Base-by-base conservation (phyloP, 1,284 basidiomycete species). In the Polyporus tsugae region DNA sequence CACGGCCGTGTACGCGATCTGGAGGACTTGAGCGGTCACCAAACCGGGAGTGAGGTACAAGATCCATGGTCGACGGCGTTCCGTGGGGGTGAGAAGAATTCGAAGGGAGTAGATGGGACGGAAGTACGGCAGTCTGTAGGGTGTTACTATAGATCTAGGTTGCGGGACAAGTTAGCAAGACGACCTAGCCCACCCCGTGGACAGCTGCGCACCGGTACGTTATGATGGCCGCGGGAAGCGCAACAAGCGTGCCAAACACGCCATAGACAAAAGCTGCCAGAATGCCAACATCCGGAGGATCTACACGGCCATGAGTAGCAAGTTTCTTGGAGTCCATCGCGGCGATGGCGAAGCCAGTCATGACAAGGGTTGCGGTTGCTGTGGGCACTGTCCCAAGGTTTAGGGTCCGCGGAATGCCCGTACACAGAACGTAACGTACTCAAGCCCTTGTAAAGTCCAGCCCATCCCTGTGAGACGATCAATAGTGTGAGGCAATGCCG, bases 41-140 rank as follows among this genome's bases (percentile, higher is more conserved):
- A 97, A 86, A 22, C 95, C 95, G 0, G 95, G 95, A 0, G 95
- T 95, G 62, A 93, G 77, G 79, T 95, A 97, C 46, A 97, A 80
- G 38, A 90, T 85, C 90, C 92, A 94, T 3, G 95, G 95, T 33
- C 86, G 86, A 46, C 89, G 86, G 57, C 91, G 89, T 79, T 97
- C 95, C 19, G 93, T 94, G 5, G 93, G 90, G 4, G 95, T 95
- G 63, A 97, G 84, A 25, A 97, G 84, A 66, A 92, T 82, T 39
- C 90, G 89, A 19, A 96, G 81, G 15, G 93, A 89, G 72, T 87
- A 84, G 57, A 86, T 77, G 1, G 87, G 84, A 53, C 86, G 82
- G 75, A 91, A 85, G 76, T 87, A 93, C 1, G 93, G 89, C 29
- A 97, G 84, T 74, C 87, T 91, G 80, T 94, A 91, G 0, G 95